Percentiles rank a stretch among this genome's conserved stretches.
Conservation (phyloP, 2,329 filamentous ascomycete species). For the Ophiostoma triangulosporum region DNA sequence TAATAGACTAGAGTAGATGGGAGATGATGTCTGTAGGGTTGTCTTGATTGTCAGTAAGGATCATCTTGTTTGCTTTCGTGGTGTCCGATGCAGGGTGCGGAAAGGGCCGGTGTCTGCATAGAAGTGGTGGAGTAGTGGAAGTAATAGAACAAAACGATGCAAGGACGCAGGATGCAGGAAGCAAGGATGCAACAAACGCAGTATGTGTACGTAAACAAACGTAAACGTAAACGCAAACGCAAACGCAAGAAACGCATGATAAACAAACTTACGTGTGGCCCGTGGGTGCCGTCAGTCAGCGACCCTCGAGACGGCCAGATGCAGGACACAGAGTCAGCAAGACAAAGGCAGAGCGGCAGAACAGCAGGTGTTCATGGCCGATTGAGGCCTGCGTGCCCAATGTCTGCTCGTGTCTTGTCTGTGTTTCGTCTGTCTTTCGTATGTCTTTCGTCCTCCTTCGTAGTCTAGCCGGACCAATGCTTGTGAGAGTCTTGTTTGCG, state of each 20-base stretch:
- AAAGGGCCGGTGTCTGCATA: too few relatives aligned
- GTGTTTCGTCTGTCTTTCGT: not conserved
- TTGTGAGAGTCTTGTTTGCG: not conserved
- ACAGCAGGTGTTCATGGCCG: conserved; percentile 10
- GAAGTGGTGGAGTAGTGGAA: too few relatives aligned
- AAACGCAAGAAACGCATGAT: too few relatives aligned
- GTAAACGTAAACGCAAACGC: too few relatives aligned
- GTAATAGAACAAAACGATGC: too few relatives aligned
- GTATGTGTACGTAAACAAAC: conserved; percentile 13
- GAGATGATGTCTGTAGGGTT: conserved; percentile 10
- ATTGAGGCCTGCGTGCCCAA: conserved; percentile 1
- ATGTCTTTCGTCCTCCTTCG: not conserved
- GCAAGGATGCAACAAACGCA: conserved; percentile 5
- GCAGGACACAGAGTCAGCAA: conserved; percentile 6
- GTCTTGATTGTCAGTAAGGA: not conserved
- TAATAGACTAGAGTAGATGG: not conserved
- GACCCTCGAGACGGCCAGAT: conserved; percentile 10
- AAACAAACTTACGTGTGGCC: too few relatives aligned
- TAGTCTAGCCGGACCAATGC: not conserved
- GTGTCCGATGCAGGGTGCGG: too few relatives aligned
- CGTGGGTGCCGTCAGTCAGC: too few relatives aligned
- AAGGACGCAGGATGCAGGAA: not conserved
- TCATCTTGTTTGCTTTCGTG: too few relatives aligned
- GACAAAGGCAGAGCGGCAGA: conserved; percentile 3
- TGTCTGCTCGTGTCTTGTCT: not conserved